These are phyloP conservation scores for Brassica juncea DNA, from an alignment of 345 rosid species.

Conservation along the genomic window DNA sequence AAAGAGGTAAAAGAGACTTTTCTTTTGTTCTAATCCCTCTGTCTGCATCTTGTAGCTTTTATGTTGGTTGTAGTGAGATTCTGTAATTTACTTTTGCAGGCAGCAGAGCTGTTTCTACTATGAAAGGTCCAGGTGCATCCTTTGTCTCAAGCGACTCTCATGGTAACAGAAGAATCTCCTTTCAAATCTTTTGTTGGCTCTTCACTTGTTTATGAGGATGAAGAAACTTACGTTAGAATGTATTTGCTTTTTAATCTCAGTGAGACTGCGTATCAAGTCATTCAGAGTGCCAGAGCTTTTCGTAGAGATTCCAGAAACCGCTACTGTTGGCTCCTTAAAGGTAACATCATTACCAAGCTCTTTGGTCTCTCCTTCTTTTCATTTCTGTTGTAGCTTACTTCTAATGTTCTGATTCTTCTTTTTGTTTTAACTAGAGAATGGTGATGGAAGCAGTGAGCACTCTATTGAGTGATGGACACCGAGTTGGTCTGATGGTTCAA, in stretches of 20 bases:
- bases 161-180: slow-evolving; percentile 26
- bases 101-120: slow-evolving; percentile 50
- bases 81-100: slow-evolving; percentile 43
- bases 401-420: slow-evolving; percentile 1
- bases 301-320: slow-evolving; percentile 82
- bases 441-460: slow-evolving; percentile 90
- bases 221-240: not conserved
- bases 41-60: slow-evolving; percentile 12
- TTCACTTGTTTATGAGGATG: not conserved
- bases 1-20: slow-evolving; percentile 43
- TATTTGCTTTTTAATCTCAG: slow-evolving; percentile 37
- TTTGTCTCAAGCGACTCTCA: slow-evolving; percentile 40
- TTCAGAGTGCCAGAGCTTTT: slow-evolving; percentile 89
- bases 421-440: slow-evolving; percentile 50
- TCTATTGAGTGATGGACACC: slow-evolving; percentile 73
- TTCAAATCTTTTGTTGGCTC: too few species aligned
- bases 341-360: slow-evolving; percentile 38
- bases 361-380: not conserved
- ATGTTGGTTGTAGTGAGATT: slow-evolving; percentile 9
- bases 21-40: not conserved
- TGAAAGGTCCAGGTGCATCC: slow-evolving; percentile 41
- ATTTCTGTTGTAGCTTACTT: slow-evolving; percentile 1
- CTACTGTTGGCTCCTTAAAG: slow-evolving; percentile 92
- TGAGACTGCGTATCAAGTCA: slow-evolving; percentile 89
- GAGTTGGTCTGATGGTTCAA: slow-evolving; percentile 72